phyloP scores from a whole-genome alignment of 768 basidiomycete genomes.

The Crucibulum laeve region DNA sequence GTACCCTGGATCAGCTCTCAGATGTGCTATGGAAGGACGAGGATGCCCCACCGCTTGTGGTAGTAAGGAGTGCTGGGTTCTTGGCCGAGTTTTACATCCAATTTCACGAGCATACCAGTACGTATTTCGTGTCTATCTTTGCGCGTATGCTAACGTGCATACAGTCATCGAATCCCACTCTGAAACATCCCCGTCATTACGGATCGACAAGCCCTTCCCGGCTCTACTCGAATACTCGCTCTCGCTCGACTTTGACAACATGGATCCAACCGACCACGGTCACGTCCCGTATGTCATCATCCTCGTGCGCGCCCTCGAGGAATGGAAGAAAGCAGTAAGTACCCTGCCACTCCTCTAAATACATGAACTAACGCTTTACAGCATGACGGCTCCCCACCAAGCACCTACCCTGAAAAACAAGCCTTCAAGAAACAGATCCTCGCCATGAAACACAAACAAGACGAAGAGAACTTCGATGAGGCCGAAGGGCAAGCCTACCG shows the following conservation, averaged over 20 bases:
- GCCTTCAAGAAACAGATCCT: conserved; percentile 69
- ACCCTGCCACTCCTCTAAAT: background rate
- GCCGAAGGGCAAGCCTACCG: conserved; percentile 86
- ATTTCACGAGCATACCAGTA: conserved; percentile 83
- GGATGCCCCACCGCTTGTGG: conserved; percentile 63
- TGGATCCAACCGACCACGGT: conserved; percentile 87
- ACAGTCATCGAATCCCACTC: conserved; percentile 88
- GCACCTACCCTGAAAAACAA: conserved; percentile 60
- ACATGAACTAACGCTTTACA: conserved; percentile 18
- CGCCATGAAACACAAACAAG: conserved; percentile 64
- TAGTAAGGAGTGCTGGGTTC: conserved; percentile 85
- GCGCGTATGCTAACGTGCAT: conserved; percentile 1
- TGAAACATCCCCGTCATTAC: conserved; percentile 67
- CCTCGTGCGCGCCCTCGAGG: conserved; percentile 75
- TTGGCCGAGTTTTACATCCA: conserved; percentile 87
- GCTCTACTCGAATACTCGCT: conserved; percentile 70
- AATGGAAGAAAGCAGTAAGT: conserved; percentile 76
- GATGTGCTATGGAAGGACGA: conserved; percentile 62
- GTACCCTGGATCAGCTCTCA: conserved; percentile 54
- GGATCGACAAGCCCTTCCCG: conserved; percentile 88
- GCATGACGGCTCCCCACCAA: conserved; percentile 65
- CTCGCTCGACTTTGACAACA: conserved; percentile 63
- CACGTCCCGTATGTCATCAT: conserved; percentile 92
- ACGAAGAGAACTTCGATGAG: conserved; percentile 98
- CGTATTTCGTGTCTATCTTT: conserved; percentile 18